phyloP scores from a whole-genome alignment of 495 filamentous ascomycete genomes.

The Mycothermus thermophilus region DNA sequence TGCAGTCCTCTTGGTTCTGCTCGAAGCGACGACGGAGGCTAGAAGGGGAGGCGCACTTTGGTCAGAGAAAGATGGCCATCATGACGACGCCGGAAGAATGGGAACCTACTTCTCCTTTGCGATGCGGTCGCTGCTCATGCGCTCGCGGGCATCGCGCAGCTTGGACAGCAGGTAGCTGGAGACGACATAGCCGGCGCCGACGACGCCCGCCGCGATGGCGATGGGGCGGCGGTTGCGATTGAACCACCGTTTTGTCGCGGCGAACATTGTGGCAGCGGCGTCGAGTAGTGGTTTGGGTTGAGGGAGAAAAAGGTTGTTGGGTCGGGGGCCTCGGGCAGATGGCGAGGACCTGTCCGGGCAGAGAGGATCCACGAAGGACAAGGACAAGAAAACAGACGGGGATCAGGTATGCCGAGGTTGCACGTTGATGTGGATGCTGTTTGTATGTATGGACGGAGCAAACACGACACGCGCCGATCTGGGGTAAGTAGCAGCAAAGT shows the following conservation, averaged over 20 bases:
- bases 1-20: constrained; percentile 97
- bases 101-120: constrained; percentile 78
- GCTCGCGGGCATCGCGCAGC: constrained; percentile 81
- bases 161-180: constrained; percentile 84
- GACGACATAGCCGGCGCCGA: constrained; percentile 83
- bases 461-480: no score
- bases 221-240: constrained; percentile 81
- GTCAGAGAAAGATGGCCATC: neutral
- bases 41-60: constrained; percentile 4
- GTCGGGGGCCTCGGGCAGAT: no score
- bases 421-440: no score
- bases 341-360: no score
- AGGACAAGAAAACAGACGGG: no score
- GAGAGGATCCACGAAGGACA: no score
- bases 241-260: constrained; percentile 73
- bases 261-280: constrained; percentile 52
- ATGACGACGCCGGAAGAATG: neutral
- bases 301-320: neutral
- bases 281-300: constrained; percentile 6
- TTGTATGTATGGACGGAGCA: no score
- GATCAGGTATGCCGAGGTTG: no score
- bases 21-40: constrained; percentile 92
- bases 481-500: no score
- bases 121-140: constrained; percentile 88
- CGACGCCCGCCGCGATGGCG: constrained; percentile 70